Evolutionary conservation across 2,329 filamentous ascomycete genomes (phyloP).

Genomic region (Cercospora beticola): DNA sequence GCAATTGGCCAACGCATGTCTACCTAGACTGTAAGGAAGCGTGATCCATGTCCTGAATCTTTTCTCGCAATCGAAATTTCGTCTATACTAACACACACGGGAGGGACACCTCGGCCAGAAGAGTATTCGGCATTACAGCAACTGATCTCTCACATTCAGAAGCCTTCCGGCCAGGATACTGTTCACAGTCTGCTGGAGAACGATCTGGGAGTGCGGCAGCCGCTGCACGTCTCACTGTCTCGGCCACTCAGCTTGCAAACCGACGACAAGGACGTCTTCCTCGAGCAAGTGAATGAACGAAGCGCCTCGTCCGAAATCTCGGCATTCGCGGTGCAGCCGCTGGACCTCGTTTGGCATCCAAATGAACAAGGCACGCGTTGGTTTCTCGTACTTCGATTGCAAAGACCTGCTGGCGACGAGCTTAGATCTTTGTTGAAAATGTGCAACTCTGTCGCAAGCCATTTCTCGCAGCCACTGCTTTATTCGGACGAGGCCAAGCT

Average conservation of each 20-base stretch:
- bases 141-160: conserved; percentile 42
- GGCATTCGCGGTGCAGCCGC: conserved; percentile 48
- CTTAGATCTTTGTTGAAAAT: conserved; percentile 57
- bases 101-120: conserved; percentile 56
- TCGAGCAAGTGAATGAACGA: conserved; percentile 52
- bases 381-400: conserved; percentile 76
- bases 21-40: conserved; percentile 80
- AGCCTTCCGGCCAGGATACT: background rate
- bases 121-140: conserved; percentile 45
- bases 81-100: conserved; percentile 22
- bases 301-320: conserved; percentile 46
- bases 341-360: conserved; percentile 61
- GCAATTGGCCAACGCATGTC: conserved; percentile 90
- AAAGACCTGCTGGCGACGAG: conserved; percentile 38
- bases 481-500: conserved; percentile 50
- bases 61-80: background rate
- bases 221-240: conserved; percentile 89
- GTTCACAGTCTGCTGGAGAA: conserved; percentile 72
- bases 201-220: conserved; percentile 73
- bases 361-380: conserved; percentile 70
- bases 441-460: conserved; percentile 63
- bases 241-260: conserved; percentile 73
- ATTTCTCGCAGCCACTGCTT: conserved; percentile 66
- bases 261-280: conserved; percentile 68
- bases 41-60: background rate